Base-by-base conservation (phyloP, 306 rosid species). In the Quercus bicolor region DNA sequence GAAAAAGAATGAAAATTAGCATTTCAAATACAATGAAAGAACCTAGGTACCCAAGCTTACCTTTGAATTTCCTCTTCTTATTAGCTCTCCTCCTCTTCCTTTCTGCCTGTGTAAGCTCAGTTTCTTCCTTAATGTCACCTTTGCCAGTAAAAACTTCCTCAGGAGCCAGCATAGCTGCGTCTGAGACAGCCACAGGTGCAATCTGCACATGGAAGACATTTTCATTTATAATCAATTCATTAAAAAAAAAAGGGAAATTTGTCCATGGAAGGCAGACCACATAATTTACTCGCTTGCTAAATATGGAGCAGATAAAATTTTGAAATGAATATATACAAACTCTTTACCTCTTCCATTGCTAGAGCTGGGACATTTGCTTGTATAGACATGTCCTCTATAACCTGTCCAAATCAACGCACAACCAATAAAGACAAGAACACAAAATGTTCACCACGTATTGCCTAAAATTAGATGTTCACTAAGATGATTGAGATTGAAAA, bases 161-260 rank as follows among this genome's bases (percentile, higher is more conserved):
- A 33, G 99, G 99, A 77, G 98, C 99, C 80, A 96, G 89, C 98
- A 96, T 91, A 60, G 97, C 96, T 53, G 97, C 98, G 77, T 91
- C 99, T n/a, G 99, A 95, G 80, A 95, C 89, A 13, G 97, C 98
- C 82, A 90, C 82, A 10, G 99, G 98, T 60, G 99, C 99, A 90
- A 93, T 85, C 99, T 96, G 82, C 43, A 20, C 77, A 90, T 14
- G 29, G 76, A 84, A 80, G 79, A 82, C 75, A 84, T 61, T 8
- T 40, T 40, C 45, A 40, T 40, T 40, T 40, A 40, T 40, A 40
- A 40, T 8, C 45, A 40, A 40, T 40, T 40, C 45, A 40, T 40
- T 40, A 8, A 40, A 40, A 40, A 34, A 37, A 34, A 37, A 0
- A 8, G 45, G 3, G 3, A 8, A 90, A 93, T 84, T 98, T 96